Evolutionary conservation across 1,284 basidiomycete genomes (phyloP), one percentile per base, ranked within the genome.

Genomic region (Amylostereum chailletii): DNA sequence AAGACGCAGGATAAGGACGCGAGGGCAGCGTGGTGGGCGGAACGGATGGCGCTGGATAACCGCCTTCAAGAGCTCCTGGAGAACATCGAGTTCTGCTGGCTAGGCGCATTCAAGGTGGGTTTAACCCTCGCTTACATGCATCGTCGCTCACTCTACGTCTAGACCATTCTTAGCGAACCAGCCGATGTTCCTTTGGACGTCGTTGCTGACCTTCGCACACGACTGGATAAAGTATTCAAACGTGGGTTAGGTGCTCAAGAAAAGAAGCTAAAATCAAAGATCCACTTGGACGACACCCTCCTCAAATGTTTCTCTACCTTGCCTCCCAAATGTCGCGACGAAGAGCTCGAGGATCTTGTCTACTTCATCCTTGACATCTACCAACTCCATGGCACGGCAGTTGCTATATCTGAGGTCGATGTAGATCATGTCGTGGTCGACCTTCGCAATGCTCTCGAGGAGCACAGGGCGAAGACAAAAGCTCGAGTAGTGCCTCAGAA

Each of bases 351-450:
- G 63, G 96, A 99, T 62, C 70, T 98, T 37, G 79, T 93, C 5
- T 96, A 95, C 66, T 98, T 96, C 67, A 77, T 96, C 27, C 75
- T 98, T 45, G 96, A 98, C 61, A 76, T 94, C 0, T 94, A 94
- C 64, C 94, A 96, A 60, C 90, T 95, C 66, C 84, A 93, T 58
- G 95, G 94, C 1, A 77, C 92, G 5, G 84, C 88, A 0, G 81
- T 98, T 26, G 91, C 92, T 0, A 82, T 89, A 33, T 89, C 94
- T 36, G 96, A 99, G 65, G 80, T 97, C 10, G 96, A 99, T 61
- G 76, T 96, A 48, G 89, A 92, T 61, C 87, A 91, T 60, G 82
- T 93, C 9, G 79, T 80, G 8, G 68, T 91, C 43, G 89, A 94
- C 59, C 67, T 93, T 5, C 76, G 89, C 32, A 65, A 65, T 1